Evolutionary conservation across 1,284 basidiomycete genomes (phyloP), one percentile per base, ranked within the genome.

Genomic region (Ganoderma sinense): DNA sequence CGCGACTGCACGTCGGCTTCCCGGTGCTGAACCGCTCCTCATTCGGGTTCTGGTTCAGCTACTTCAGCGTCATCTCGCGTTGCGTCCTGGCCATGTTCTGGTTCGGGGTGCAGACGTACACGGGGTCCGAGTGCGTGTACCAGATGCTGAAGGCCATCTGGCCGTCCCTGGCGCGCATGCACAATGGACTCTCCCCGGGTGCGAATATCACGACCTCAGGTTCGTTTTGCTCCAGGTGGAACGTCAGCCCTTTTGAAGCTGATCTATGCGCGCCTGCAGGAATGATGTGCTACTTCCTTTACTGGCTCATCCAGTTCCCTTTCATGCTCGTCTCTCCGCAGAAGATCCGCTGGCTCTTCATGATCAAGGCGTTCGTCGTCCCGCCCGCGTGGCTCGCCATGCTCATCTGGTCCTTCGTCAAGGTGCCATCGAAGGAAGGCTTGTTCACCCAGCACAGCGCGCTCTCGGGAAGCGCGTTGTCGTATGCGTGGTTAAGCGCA

Each of bases 71-170:
- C 65, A 79, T 95, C 70, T 92, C 91, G 66, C 87, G 93, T 18
- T 86, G 89, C 63, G 82, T 93, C 48, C 86, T 94, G n/a, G 86
- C 92, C 18, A 89, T 92, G 86, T 91, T 94, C 81, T 95, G 93
- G 93, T 91, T 91, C 69, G 88, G 88, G 23, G 76, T 78, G 4
- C 78, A 90, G 86, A 89, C 89, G 8, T 91, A 82, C 74, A 88
- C 85, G 1, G 90, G 90, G 2, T 89, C 88, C 23, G 87, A 91
- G 78, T 89, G 88, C 72, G 81, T 91, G 18, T 89, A 90, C 73
- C 89, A 91, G 81, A 93, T 93, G 89, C 83, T 94, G 61, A 90
- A 91, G 77, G 90, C 93, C 2, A 93, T 94, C 58, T 94, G 93
- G 91, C 93, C 93, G 0, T 89, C 89, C 4, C 84, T 89, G 67